Percentiles rank a stretch among this genome's conserved stretches.
Evolutionary conservation across 805 yeast species (phyloP).

Genomic region (Lachancea lanzarotensis): DNA sequence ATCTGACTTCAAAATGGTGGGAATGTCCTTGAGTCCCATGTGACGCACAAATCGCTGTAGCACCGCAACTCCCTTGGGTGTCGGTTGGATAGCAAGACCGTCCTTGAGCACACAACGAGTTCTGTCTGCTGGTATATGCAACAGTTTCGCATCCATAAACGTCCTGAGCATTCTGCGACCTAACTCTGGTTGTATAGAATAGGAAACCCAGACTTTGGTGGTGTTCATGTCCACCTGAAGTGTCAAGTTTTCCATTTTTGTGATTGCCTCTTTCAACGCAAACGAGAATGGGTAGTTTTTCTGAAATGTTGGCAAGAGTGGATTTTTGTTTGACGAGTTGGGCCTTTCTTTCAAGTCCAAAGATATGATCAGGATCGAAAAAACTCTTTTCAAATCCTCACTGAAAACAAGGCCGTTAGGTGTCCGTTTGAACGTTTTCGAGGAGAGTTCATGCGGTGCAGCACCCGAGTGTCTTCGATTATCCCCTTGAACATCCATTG

Average conservation of each 20-base stretch:
- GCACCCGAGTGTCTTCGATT: background rate
- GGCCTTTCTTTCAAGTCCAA: slow-evolving; percentile 34
- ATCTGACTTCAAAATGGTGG: slow-evolving; percentile 45
- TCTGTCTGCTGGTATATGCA: slow-evolving; percentile 72
- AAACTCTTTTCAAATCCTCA: slow-evolving; percentile 56
- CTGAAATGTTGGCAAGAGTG: slow-evolving; percentile 25
- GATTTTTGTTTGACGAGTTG: slow-evolving; percentile 16
- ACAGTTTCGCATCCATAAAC: slow-evolving; percentile 54
- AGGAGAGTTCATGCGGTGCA: slow-evolving; percentile 37
- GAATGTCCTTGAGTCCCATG: slow-evolving; percentile 45
- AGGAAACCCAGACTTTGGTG: slow-evolving; percentile 50
- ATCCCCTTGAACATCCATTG: background rate
- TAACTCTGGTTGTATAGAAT: slow-evolving; percentile 44
- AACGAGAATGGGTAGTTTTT: slow-evolving; percentile 49
- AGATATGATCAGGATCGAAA: slow-evolving; percentile 44
- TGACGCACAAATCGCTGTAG: slow-evolving; percentile 53
- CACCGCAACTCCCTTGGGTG: slow-evolving; percentile 82
- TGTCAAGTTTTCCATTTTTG: slow-evolving; percentile 43
- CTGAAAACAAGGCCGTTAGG: slow-evolving; percentile 48
- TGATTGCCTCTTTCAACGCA: slow-evolving; percentile 44
- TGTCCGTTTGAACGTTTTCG: slow-evolving; percentile 42
- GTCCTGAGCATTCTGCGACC: slow-evolving; percentile 42
- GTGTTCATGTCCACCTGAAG: slow-evolving; percentile 43
- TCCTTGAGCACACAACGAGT: slow-evolving; percentile 47
- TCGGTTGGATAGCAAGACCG: slow-evolving; percentile 59